phyloP scores from a whole-genome alignment of 352 stramenopile species.

The Phytophthora litchii region DNA sequence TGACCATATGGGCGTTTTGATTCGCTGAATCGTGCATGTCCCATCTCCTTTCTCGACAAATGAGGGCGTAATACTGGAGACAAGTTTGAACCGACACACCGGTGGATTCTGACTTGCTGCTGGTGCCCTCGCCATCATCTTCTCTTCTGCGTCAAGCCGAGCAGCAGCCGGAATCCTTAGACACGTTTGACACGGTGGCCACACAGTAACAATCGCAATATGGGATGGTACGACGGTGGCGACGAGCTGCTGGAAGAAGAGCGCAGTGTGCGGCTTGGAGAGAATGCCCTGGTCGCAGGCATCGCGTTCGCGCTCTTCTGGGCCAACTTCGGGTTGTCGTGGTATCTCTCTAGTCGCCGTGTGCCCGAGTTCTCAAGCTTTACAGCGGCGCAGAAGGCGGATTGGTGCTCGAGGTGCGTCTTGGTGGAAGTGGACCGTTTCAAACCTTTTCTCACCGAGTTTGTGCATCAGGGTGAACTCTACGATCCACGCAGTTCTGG shows the following conservation, averaged over 20 bases:
- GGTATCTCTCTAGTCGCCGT: conserved; percentile 56
- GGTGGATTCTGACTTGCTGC: conserved; percentile 31
- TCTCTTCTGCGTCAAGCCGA: conserved; percentile 21
- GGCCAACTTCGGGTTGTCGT: conserved; percentile 66
- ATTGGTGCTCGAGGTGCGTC: conserved; percentile 82
- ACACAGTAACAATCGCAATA: conserved; percentile 9
- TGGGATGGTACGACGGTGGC: conserved; percentile 42
- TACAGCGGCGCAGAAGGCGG: conserved; percentile 68
- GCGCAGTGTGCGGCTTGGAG: conserved; percentile 53
- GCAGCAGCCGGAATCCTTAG: conserved; percentile 5
- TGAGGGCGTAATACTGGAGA: conserved; percentile 20
- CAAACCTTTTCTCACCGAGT: neutral
- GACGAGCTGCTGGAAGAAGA: conserved; percentile 64
- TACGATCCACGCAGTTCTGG: conserved; percentile 70
- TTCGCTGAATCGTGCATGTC: conserved; percentile 20
- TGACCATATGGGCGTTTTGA: conserved; percentile 3
- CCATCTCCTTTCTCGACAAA: conserved; percentile 12
- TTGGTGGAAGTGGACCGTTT: neutral
- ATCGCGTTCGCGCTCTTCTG: conserved; percentile 76
- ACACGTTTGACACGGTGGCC: conserved; percentile 3
- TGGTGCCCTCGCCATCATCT: conserved; percentile 22
- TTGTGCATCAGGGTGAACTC: conserved; percentile 67
- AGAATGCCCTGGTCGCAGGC: conserved; percentile 66
- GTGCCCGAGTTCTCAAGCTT: conserved; percentile 71
- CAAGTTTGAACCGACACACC: conserved; percentile 24